Percentiles rank a stretch among this genome's conserved stretches.
Evolutionary conservation across 306 rosid species (phyloP).

Genomic region (Styphnolobium japonicum): DNA sequence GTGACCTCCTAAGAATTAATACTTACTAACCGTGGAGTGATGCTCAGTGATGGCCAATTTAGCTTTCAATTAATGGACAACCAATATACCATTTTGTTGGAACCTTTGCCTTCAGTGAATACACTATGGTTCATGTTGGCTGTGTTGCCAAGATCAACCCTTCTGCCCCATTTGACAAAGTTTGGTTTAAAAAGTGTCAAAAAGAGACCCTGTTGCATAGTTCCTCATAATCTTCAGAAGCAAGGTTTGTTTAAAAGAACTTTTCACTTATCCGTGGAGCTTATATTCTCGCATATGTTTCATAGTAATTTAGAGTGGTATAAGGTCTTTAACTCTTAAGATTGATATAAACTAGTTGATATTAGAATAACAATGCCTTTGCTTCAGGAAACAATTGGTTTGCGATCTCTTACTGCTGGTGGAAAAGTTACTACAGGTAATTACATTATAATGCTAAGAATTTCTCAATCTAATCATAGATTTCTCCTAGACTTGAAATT

Average conservation of each 20-base stretch:
- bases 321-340: background rate
- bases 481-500: background rate
- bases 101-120: conserved; percentile 46
- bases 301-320: conserved; percentile 19
- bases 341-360: conserved; percentile 33
- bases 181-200: conserved; percentile 80
- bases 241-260: conserved; percentile 61
- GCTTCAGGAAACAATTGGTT: conserved; percentile 84
- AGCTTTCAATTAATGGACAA: conserved; percentile 39
- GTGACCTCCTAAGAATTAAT: conserved; percentile 45
- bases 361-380: conserved; percentile 27
- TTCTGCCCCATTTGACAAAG: conserved; percentile 38
- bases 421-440: conserved; percentile 96
- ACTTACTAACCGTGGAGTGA: conserved; percentile 42
- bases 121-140: conserved; percentile 41
- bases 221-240: conserved; percentile 75
- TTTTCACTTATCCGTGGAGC: conserved; percentile 10
- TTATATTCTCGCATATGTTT: background rate
- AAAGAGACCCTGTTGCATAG: conserved; percentile 97
- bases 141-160: conserved; percentile 46
- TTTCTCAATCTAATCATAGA: conserved; percentile 9
- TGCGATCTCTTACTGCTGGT: conserved; percentile 95
- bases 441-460: background rate
- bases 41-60: conserved; percentile 38
- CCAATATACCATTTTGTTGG: conserved; percentile 45